A percentile compares a stretch with the other conserved stretches of the same genome.
phyloP scores from a whole-genome alignment of 352 stramenopile genomes.

The Pilasporangium apinafurcum region DNA sequence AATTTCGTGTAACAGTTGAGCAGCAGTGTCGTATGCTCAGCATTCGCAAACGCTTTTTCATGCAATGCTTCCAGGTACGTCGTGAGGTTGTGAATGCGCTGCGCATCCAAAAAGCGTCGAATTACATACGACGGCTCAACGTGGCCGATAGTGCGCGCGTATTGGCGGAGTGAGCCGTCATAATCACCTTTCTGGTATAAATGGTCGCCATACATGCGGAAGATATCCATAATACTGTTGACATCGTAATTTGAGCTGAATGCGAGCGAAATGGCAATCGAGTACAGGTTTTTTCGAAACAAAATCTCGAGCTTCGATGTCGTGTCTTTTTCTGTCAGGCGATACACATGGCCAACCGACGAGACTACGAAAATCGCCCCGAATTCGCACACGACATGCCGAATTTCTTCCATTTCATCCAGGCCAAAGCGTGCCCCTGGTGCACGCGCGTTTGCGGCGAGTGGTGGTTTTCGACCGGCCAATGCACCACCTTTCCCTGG shows the following conservation, averaged over 20 bases:
- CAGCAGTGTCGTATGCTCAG: conserved; percentile 91
- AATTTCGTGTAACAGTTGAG: conserved; percentile 95
- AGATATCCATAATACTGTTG: conserved; percentile 95
- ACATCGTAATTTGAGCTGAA: conserved; percentile 93
- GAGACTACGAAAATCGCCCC: conserved; percentile 85
- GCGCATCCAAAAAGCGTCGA: conserved; percentile 95
- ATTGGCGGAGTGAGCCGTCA: conserved; percentile 94
- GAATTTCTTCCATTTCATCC: conserved; percentile 85
- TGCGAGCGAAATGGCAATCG: conserved; percentile 96
- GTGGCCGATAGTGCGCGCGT: conserved; percentile 95
- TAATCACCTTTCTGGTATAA: conserved; percentile 97
- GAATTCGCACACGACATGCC: conserved; percentile 82
- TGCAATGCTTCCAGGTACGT: conserved; percentile 95
- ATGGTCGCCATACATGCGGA: conserved; percentile 96
- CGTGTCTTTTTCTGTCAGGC: conserved; percentile 93
- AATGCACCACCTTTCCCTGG: conserved; percentile 6
- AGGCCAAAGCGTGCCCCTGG: conserved; percentile 70
- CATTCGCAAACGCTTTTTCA: conserved; percentile 86
- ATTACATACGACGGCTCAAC: conserved; percentile 98
- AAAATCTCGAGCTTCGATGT: conserved; percentile 96
- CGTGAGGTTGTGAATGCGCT: conserved; percentile 95
- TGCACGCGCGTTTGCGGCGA: conserved; percentile 21
- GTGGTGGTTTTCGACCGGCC: conserved; percentile 9
- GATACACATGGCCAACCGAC: conserved; percentile 86
- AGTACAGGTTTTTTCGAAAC: conserved; percentile 96